Evolutionary conservation across 805 yeast genomes (phyloP).

Genomic region (Candida coleopterorum): DNA sequence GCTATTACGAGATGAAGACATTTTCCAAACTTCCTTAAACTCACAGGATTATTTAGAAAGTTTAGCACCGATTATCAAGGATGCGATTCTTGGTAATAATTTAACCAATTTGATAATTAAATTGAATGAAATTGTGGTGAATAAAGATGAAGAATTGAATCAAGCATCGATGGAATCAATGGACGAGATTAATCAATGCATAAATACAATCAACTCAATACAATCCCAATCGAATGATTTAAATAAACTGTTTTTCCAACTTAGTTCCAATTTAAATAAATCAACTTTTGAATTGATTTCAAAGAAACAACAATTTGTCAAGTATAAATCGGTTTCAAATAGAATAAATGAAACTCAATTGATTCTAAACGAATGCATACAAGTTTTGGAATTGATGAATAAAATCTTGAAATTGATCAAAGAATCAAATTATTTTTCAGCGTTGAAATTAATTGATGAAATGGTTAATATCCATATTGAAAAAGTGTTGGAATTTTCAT

Average conservation of each 20-base stretch:
- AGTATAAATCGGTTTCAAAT: conserved; percentile 55
- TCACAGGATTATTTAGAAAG: conserved; percentile 75
- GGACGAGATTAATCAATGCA: conserved; percentile 50
- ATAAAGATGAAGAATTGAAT: conserved; percentile 61
- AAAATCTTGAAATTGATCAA: conserved; percentile 77
- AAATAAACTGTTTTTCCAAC: conserved; percentile 47
- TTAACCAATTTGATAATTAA: conserved; percentile 52
- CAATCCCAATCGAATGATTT: conserved; percentile 53
- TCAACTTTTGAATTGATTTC: conserved; percentile 64
- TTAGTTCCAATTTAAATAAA: conserved; percentile 54
- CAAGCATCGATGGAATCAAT: conserved; percentile 59
- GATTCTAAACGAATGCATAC: conserved; percentile 67
- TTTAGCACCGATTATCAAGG: conserved; percentile 68
- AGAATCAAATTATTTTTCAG: conserved; percentile 74
- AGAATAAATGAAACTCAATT: conserved; percentile 70
- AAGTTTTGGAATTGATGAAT: conserved; percentile 80
- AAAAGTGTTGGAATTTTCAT: conserved; percentile 68
- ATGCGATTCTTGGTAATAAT: conserved; percentile 51
- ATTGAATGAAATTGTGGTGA: conserved; percentile 52
- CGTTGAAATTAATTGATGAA: conserved; percentile 77
- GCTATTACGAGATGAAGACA: conserved; percentile 37
- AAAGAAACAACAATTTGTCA: conserved; percentile 55
- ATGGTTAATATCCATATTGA: conserved; percentile 64
- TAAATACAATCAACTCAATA: conserved; percentile 59
- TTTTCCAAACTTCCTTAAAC: conserved; percentile 42